These are phyloP conservation scores for Blastocystis sp. DNA, from an alignment of 352 stramenopile species.

Conservation along the genomic window DNA sequence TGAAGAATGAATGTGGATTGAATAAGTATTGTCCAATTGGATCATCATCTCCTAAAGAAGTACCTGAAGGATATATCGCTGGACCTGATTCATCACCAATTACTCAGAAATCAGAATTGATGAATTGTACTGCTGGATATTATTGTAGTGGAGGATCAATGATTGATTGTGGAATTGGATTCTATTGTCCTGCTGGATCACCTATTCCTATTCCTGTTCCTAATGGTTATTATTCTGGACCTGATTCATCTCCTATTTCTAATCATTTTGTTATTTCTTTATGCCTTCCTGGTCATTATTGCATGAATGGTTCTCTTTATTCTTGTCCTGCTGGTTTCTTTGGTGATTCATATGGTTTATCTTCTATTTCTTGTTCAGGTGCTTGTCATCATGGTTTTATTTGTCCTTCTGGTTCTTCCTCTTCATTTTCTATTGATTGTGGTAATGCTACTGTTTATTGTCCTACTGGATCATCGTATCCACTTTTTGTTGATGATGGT, in stretches of 20 bases:
- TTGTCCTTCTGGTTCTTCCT: not conserved
- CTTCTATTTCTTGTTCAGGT: not conserved
- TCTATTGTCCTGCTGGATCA: slow-evolving; percentile 18
- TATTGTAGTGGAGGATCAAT: not conserved
- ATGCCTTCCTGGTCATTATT: not conserved
- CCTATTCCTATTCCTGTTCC: not conserved
- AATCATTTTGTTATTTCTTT: not conserved
- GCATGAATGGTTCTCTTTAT: not conserved
- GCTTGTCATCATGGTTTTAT: not conserved
- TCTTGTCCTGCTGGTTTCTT: not conserved
- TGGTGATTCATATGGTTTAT: not conserved
- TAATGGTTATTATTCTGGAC: not conserved
- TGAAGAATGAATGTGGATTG: no score
- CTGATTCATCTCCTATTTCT: not conserved
- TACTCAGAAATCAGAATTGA: no score
- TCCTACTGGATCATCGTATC: not conserved
- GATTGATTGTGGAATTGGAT: slow-evolving; percentile 1
- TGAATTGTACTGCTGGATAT: not conserved
- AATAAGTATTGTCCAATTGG: no score
- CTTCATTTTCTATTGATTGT: not conserved
- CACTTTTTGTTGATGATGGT: not conserved
- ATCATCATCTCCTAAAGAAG: no score
- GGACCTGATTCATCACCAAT: no score
- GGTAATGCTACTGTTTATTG: not conserved
- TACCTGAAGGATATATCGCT: no score